A percentile compares a stretch with the other conserved stretches of the same genome.
Evolutionary conservation across 2,329 filamentous ascomycete species (phyloP).

Genomic region (Exophiala calicioides): DNA sequence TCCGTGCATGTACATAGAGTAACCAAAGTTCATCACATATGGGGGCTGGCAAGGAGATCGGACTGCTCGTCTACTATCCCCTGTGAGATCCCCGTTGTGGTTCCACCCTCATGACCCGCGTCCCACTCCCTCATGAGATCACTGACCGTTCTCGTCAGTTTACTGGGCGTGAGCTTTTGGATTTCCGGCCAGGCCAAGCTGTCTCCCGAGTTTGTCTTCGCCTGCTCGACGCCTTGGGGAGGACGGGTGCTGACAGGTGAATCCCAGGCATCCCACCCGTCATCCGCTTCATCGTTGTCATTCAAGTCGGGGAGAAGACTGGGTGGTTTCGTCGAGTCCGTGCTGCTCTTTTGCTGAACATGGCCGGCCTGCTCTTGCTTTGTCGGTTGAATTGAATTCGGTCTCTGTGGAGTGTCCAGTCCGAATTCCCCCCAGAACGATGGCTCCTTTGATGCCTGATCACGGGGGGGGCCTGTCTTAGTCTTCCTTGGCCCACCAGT

Average conservation of each 20-base stretch:
- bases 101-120: constrained; percentile 1
- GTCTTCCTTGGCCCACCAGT: constrained; percentile 33
- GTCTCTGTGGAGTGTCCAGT: constrained; percentile 48
- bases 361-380: constrained; percentile 30
- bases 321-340: constrained; percentile 26
- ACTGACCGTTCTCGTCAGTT: constrained; percentile 78
- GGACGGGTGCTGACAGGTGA: constrained; percentile 39
- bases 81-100: constrained; percentile 2
- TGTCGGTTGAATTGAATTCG: constrained; percentile 25
- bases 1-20: neutral
- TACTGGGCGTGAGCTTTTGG: constrained; percentile 70
- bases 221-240: neutral
- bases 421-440: constrained; percentile 56
- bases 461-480: neutral
- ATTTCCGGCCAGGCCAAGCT: constrained; percentile 65
- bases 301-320: constrained; percentile 26
- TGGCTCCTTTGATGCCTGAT: constrained; percentile 40
- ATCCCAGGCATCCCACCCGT: constrained; percentile 60
- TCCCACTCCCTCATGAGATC: constrained; percentile 92
- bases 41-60: constrained; percentile 17
- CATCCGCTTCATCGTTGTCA: constrained; percentile 48
- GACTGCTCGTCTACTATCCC: neutral
- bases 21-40: constrained; percentile 15
- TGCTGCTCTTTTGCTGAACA: constrained; percentile 24
- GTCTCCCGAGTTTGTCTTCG: constrained; percentile 3